Evolutionary conservation across 31 red algal species (phyloP), one percentile per base, ranked within the genome.

Genomic region (Odonthalia washingtoniensis): DNA sequence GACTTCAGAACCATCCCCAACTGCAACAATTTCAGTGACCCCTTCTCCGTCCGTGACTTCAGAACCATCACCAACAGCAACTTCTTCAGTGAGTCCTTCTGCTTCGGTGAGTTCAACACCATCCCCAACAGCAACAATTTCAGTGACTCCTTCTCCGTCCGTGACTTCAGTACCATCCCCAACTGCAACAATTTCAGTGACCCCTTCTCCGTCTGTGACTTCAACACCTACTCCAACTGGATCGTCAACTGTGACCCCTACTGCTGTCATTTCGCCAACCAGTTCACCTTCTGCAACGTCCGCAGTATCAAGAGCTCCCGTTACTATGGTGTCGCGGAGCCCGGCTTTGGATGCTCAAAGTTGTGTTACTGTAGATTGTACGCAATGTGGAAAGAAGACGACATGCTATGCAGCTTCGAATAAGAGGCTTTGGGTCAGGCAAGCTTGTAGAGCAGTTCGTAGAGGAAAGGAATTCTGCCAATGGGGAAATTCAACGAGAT

Each of bases 1-100:
- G 18, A 65, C 78, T 4, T 53, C 78, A 24, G 45, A 49, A 2
- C 24, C 61, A 42, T 45, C 80, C 9, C 80, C 80, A 9, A 46
- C 80, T 66, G 28, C 52, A 68, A 41, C 61, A 26, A 1, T 37
- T 18, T n/a, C 61, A 4, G 1, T 26, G 1, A 65, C 78, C 2
- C 33, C 78, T n/a, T 82, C 62, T 30, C n/a, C 37, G 57, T 63
- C 46, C 12, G 61, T 38, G 31, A 65, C 78, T 38, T 17, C 78
- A 12, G 26, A 6, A 26, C 52, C 64, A 3, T 65, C 52, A 18
- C 42, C 63, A 18, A 67, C 80, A 46, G 39, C 41, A 5, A 46
- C 80, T 30, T 37, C 80, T 1, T 65, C 52, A 28, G 64, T 42
- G 49, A 68, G 62, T 5, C 5, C 40, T 35, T 40, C 40, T 70